These are phyloP conservation scores for Canariomyces notabilis DNA, from an alignment of 2,329 filamentous ascomycete genomes.

Conservation along the genomic window DNA sequence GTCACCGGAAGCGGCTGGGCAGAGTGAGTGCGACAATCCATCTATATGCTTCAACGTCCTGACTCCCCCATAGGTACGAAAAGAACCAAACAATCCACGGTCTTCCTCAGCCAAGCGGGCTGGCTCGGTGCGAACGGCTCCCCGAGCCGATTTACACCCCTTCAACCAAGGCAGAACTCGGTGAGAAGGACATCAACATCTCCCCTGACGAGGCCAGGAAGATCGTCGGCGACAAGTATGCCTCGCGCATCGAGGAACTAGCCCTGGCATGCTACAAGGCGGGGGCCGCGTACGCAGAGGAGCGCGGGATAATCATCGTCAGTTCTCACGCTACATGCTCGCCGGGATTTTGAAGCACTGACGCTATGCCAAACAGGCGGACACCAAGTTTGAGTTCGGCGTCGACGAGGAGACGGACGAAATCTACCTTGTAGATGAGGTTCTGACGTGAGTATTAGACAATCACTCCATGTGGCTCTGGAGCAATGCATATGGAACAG, in stretches of 20 bases:
- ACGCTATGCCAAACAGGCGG: conserved; percentile 36
- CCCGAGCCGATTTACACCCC: conserved; percentile 68
- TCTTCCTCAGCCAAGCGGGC: conserved; percentile 60
- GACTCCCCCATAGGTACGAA: conserved; percentile 41
- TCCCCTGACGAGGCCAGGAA: conserved; percentile 58
- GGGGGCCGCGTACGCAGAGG: conserved; percentile 58
- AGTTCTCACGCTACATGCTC: not conserved
- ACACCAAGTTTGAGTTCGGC: conserved; percentile 60
- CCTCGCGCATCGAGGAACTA: conserved; percentile 59
- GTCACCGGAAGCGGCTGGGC: conserved; percentile 80
- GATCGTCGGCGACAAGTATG: conserved; percentile 62
- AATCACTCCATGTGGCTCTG: not conserved
- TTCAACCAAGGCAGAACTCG: conserved; percentile 76
- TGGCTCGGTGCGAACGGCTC: conserved; percentile 67
- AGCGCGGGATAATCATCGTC: conserved; percentile 64
- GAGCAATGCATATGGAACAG: no score
- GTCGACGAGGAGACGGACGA: conserved; percentile 59
- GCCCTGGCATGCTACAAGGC: conserved; percentile 58
- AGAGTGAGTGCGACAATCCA: conserved; percentile 41
- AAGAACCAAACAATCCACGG: conserved; percentile 74
- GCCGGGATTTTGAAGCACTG: not conserved
- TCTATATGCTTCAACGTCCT: not conserved
- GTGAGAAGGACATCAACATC: conserved; percentile 82
- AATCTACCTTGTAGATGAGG: conserved; percentile 76
- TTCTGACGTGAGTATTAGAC: conserved; percentile 52